These are phyloP conservation scores for Chrysoporthe austroafricana DNA, from an alignment of 2,329 filamentous ascomycete genomes.

Conservation along the genomic window DNA sequence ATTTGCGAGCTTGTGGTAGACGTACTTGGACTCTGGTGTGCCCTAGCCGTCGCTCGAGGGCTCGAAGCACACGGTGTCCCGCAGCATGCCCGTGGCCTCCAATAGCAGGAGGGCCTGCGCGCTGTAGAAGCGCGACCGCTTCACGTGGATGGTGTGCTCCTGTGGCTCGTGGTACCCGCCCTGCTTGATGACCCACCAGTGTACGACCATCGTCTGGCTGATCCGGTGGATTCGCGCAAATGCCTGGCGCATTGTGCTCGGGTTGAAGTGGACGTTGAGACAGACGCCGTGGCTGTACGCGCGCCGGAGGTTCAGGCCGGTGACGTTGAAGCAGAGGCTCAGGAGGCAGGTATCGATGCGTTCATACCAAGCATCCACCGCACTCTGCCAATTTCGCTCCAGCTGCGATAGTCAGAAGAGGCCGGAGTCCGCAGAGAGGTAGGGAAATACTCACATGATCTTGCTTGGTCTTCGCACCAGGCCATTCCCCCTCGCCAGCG, in stretches of 20 bases:
- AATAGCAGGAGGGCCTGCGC: too few species aligned
- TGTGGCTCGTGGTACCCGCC: not conserved
- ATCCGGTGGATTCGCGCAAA: not conserved
- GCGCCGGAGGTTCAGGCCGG: not conserved
- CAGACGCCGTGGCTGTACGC: not conserved
- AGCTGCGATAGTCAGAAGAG: too few species aligned
- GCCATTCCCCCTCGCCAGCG: not conserved
- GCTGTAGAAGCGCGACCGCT: not conserved
- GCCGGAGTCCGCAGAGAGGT: not conserved
- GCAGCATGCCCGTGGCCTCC: too few species aligned
- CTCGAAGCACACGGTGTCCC: too few species aligned
- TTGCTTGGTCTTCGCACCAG: not conserved
- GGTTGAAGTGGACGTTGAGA: not conserved
- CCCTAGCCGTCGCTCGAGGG: too few species aligned
- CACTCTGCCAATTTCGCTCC: too few species aligned
- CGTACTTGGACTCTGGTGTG: too few species aligned
- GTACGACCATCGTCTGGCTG: not conserved
- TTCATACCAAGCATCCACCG: too few species aligned
- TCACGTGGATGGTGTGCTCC: not conserved
- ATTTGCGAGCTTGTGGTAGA: too few species aligned
- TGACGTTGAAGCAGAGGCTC: not conserved
- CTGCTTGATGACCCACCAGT: not conserved
- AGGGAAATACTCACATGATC: not conserved
- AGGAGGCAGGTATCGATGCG: too few species aligned
- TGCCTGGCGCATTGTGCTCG: not conserved